phyloP scores from a whole-genome alignment of 345 rosid species.

The Arabis hirsuta region DNA sequence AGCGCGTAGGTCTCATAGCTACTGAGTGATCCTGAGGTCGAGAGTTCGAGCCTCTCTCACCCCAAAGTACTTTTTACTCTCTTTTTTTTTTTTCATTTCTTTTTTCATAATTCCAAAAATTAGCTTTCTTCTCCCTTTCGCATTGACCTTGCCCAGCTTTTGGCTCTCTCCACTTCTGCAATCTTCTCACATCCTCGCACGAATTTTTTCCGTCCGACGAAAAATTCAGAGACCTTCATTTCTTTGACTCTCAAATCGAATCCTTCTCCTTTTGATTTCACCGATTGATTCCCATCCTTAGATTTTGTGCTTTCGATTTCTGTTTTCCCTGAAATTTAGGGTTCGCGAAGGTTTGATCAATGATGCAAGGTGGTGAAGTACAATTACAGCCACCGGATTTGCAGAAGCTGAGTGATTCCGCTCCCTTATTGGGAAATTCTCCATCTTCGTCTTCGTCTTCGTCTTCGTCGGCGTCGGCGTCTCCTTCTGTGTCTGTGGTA shows the following conservation, averaged over 20 bases:
- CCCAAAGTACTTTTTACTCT: slow-evolving; percentile 19
- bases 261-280: slow-evolving; percentile 2
- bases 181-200: slow-evolving; percentile 33
- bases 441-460: slow-evolving; percentile 46
- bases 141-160: slow-evolving; percentile 21
- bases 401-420: slow-evolving; percentile 62
- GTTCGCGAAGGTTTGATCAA: slow-evolving; percentile 31
- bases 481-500: slow-evolving; percentile 19
- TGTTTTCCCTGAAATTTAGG: slow-evolving; percentile 10
- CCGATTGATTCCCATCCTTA: slow-evolving; percentile 2
- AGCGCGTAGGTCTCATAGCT: slow-evolving; percentile 93
- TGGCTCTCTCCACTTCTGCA: slow-evolving; percentile 22
- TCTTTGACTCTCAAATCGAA: not conserved
- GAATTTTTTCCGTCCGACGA: slow-evolving; percentile 6
- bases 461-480: slow-evolving; percentile 33
- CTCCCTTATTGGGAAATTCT: slow-evolving; percentile 62
- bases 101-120: not conserved
- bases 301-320: not conserved
- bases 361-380: slow-evolving; percentile 71
- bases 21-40: slow-evolving; percentile 88
- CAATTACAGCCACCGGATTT: slow-evolving; percentile 59
- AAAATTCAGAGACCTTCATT: not conserved
- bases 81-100: not conserved
- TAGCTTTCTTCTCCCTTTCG: not conserved
- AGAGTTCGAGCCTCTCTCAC: slow-evolving; percentile 97